phyloP scores from a whole-genome alignment of 129 eudicot species.

The Pseudognaphalium luteoalbum region DNA sequence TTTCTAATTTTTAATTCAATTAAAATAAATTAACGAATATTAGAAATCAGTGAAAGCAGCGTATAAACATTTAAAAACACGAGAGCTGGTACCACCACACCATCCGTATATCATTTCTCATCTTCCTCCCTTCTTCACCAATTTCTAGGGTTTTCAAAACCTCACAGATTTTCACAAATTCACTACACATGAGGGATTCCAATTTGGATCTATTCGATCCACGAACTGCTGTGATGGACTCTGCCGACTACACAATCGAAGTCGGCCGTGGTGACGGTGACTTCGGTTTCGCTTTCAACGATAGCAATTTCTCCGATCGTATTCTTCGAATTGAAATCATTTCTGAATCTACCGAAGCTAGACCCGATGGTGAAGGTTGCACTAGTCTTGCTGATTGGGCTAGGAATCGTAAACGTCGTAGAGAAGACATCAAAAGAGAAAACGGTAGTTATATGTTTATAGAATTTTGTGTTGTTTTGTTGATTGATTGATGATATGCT shows the following conservation, averaged over 20 bases:
- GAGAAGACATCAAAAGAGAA: constrained; percentile 62
- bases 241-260: constrained; percentile 55
- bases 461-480: neutral
- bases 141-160: constrained; percentile 37
- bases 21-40: too few species aligned
- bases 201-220: constrained; percentile 93
- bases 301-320: constrained; percentile 89
- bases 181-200: constrained; percentile 49
- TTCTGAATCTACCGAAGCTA: constrained; percentile 55
- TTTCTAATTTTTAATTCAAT: too few species aligned
- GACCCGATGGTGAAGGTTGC: constrained; percentile 60
- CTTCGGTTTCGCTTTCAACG: constrained; percentile 90
- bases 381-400: constrained; percentile 87
- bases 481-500: neutral
- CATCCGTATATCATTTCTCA: constrained; percentile 30
- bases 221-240: constrained; percentile 66
- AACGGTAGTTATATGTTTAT: constrained; percentile 38
- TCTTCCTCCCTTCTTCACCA: constrained; percentile 24
- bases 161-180: constrained; percentile 6
- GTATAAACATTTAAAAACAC: constrained; percentile 4
- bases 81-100: constrained; percentile 14
- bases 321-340: constrained; percentile 72
- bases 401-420: constrained; percentile 65
- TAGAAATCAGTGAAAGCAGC: too few species aligned
- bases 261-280: constrained; percentile 63